Evolutionary conservation across 2,329 filamentous ascomycete genomes (phyloP), one percentile per base, ranked within the genome.

Genomic region (Biscogniauxia mediterranea): DNA sequence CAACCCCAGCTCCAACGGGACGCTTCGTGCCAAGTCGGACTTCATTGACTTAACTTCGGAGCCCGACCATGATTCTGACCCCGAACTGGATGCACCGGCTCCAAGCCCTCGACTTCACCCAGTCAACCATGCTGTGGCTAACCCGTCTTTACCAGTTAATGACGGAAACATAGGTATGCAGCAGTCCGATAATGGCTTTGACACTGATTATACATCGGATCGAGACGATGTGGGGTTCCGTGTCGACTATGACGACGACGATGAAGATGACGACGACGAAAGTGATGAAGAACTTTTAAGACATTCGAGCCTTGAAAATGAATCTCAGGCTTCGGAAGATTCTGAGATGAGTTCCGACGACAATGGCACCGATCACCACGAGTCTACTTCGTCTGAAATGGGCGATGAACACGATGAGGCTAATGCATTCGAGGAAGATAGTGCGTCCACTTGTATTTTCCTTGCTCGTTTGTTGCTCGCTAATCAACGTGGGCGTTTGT

Each of bases 381-480:
- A 46, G 38, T n/a, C 38, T 46, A n/a, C 32, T 6, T 38, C 5
- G 13, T 67, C 65, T n/a, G 63, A 58, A 7, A n/a, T 60, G 9
- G 55, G 32, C 17, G 50, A 63, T 15, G 56, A 59, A 28, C 21
- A 58, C n/a, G 58, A 21, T n/a, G 20, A 50, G 25, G 38, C 17
- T n/a, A 56, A 56, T 13, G 49, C 55, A n/a, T 60, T 59, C 51
- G 62, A 61, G 1, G 59, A 62, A 32, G 60, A 67, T 8, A 59
- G 68, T 70, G 57, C 59, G 64, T 58, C 8, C 1, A 25, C 38
- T 11, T 49, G 11, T 52, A 51, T 23, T 38, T 6, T 51, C 52
- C 20, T 17, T 3, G 17, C 38, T 5, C 38, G 17, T 46, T 15
- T 46, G 38, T 46, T n/a, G 15, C 25, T 4, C 15, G 19, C 55